Base-by-base conservation (phyloP, 2,329 filamentous ascomycete species). In the Ceratocystis smalleyi region DNA sequence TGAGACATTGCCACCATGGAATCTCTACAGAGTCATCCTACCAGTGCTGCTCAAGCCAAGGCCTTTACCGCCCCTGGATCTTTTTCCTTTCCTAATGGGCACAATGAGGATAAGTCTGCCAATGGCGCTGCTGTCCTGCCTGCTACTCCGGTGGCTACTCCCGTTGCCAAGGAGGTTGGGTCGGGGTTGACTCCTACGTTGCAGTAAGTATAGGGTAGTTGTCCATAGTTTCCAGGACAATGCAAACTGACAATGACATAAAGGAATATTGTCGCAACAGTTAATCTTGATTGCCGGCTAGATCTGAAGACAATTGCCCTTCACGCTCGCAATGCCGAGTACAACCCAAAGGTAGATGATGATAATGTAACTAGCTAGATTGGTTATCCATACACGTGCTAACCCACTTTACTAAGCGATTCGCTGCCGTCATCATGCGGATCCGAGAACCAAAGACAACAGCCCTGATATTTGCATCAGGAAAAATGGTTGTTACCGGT, bases 401-500 rank as follows among this genome's bases (percentile, higher is more conserved):
- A 72, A 75, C 72, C 68, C 35, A 51, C 45, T 64, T 67, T 67
- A 5, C 69, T 68, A 70, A 95, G 91, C 92, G 92, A 87, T 97
- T 97, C 74, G 94, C 92, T 71, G 92, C 92, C 73, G 92, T 97
- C 69, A 97, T 99, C 76, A 97, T 99, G 94, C 91, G 94, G 79
- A 99, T 99, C 70, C 91, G 94, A 72, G 94, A 99, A 72, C 94
- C 94, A 67, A 99, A 99, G 81, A 99, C 94, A 3, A 99, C 94
- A 1, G 94, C 94, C 5, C 78, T 99, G 65, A 97, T 99, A 80
- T 99, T 99, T 72, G 94, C 94, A 66, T 95, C 88, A 1, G 94
- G 94, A 77, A 99, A 99, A 83, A 97, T 99, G 94, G 94, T 97
- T 59, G 94, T 97, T 17, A 97, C 94, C 64, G 92, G 92, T 78